Base-by-base conservation (phyloP, 2,329 filamentous ascomycete species). In the Ceratocystis harringtonii region DNA sequence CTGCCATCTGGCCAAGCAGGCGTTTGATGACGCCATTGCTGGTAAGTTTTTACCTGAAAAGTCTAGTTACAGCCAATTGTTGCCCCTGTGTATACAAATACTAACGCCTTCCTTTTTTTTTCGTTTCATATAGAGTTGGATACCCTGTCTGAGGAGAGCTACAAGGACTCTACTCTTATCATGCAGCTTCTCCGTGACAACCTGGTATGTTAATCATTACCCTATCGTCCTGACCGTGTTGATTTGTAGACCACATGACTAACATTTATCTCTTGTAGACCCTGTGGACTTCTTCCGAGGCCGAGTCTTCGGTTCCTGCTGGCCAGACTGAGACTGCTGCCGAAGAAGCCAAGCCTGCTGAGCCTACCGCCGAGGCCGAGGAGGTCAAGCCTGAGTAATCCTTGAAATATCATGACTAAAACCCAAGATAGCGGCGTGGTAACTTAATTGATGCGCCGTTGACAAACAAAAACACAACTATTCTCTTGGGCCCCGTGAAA, bases 181-280 rank as follows among this genome's bases (percentile, higher is more conserved):
- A 96, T 96, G 92, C 92, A 96, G 83, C 88, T 96, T 69, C 87
- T 96, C 76, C 89, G 92, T 76, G 92, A 96, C 82, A 96, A 96
- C 85, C 77, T 96, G 76, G 90, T 95, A 82, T 71, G 84, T 77
- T 41, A 7, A 45, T 7, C 63, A 43, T 28, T 44, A 17, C 19
- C 36, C 15, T 43, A 44, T 28, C n/a, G 30, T 60, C 15, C 28
- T 32, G 2, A 32, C 19, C 19, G 22, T 28, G 48, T 10, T 12
- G 32, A 36, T 25, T 25, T 7, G 17, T 8, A 19, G 32, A 17
- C 15, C 22, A 55, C 30, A 25, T 52, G 64, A 62, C 76, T 78
- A 71, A 77, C 70, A 43, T 17, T 3, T 43, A 12, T 52, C 61
- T 36, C 32, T 36, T 3, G 1, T 3, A 96, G 92, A 97, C 94